Percentiles rank a stretch among this genome's conserved stretches.
These are phyloP conservation scores for Blastomyces gilchristii DNA, from an alignment of 2,329 filamentous ascomycete species.

Conservation along the genomic window DNA sequence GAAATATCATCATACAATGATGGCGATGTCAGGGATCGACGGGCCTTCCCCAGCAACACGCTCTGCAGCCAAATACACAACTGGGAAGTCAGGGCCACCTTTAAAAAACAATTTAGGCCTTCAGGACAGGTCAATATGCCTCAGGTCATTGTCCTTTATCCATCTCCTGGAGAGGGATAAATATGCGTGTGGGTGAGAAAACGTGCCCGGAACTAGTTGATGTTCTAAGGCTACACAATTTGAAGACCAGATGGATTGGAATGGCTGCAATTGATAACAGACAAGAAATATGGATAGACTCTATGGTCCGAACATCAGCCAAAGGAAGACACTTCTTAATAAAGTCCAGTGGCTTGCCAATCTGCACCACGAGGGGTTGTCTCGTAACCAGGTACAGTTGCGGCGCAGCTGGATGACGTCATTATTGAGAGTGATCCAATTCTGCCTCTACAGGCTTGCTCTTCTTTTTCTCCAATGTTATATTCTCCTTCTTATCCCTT, in stretches of 20 bases:
- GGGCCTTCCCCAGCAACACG: background rate
- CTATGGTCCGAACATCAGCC: background rate
- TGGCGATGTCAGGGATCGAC: background rate
- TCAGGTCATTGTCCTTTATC: background rate
- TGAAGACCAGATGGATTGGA: background rate
- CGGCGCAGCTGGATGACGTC: background rate
- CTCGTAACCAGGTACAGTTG: background rate
- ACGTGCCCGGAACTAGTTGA: background rate
- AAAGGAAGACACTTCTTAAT: background rate
- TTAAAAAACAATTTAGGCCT: background rate
- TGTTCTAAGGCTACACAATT: background rate
- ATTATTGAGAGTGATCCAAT: background rate
- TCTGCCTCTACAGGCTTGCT: background rate
- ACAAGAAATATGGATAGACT: background rate
- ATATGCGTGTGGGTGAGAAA: background rate
- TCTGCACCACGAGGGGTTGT: background rate
- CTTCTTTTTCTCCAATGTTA: too few relatives aligned
- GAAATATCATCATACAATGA: background rate
- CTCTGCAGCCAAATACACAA: background rate
- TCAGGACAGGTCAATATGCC: background rate
- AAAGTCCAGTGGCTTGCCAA: background rate
- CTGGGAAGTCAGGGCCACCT: background rate
- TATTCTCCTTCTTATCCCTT: background rate
- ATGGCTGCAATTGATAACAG: background rate
- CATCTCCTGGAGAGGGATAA: background rate